Evolutionary conservation across 2,329 filamentous ascomycete species (phyloP), one percentile per base, ranked within the genome.

Genomic region (Fusarium sp.): DNA sequence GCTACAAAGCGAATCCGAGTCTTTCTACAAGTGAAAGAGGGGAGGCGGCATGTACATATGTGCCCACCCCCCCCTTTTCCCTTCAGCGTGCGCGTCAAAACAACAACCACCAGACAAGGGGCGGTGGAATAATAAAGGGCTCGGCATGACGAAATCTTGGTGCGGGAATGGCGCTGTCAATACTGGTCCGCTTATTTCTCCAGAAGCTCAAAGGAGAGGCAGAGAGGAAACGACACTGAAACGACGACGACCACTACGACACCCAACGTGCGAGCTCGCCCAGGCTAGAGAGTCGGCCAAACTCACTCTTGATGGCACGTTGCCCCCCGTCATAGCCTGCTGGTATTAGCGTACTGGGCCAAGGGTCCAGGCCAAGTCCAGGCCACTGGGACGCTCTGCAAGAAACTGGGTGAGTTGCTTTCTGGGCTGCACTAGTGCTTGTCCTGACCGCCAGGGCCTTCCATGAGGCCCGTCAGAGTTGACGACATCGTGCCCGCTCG

Each of bases 71-170:
- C 71, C 33, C 46, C 11, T 51, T 74, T 72, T 53, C 59, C 31
- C 22, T 51, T 27, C 42, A 38, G 14, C n/a, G 20, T 55, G 63
- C 58, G 49, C 49, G 44, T 62, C 61, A 60, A 60, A 64, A 58
- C 20, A 59, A 20, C 38, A 17, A 64, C 62, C 31, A 16, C 62
- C 31, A 16, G 42, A 46, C 59, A 64, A 75, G 70, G 63, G 64
- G 67, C 67, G 61, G 65, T 33, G 68, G 59, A 40, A 59, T 70
- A 57, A 40, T 40, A 69, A 61, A 71, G 66, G 53, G 64, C 66
- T 72, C 72, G 69, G 69, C 70, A 78, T 75, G 75, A 70, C 74
- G 67, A 75, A 70, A 69, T 63, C 51, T 40, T 63, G 44, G 35
- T 67, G 62, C 56, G 56, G 70, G 42, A 71, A 67, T 69, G 71